Evolutionary conservation across 1,284 basidiomycete genomes (phyloP), one percentile per base, ranked within the genome.

Genomic region (Rhodotorula sp.): DNA sequence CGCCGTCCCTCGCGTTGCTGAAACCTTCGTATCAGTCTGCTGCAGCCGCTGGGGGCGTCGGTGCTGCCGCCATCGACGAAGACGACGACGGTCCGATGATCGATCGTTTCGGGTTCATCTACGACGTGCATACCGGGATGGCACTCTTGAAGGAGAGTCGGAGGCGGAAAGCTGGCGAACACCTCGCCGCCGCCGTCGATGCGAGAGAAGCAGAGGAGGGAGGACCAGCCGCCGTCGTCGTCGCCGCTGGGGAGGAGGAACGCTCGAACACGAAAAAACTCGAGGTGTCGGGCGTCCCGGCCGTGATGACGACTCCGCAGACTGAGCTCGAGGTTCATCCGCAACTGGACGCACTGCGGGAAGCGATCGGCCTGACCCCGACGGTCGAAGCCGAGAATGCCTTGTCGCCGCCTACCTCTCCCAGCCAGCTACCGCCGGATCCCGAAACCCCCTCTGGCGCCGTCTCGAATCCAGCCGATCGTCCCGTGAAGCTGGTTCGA

Each of bases 51-150:
- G 43, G n/a, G 2, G 58, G n/a, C 18, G 58, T 26, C 5, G 34
- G 5, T 5, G 28, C n/a, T 0, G 56, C 26, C 18, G 82, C 80
- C 15, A 52, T 3, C 50, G 86, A 86, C 58, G 85, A 87, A 19
- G 83, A 84, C 67, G 84, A 82, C 57, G 86, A 87, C 55, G 85
- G 88, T 59, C 87, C 88, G 2, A 83, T 97, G 75, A 93, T 94
- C 8, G 95, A 97, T 78, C 88, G 93, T 15, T 98, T 92, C 79
- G 95, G 95, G 0, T 98, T 98, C 83, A 90, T 97, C 79, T 97
- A 94, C 76, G 91, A 93, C 77, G 86, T 93, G 18, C 87, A 88
- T 34, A 85, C 87, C 74, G 92, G 94, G 77, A 84, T 90, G n/a
- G 83, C 92, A 23, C 82, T 94, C 28, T 84, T 94, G 45, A 80